These are phyloP conservation scores for Hypocreales sp. DNA, from an alignment of 2,329 filamentous ascomycete species.

Conservation along the genomic window DNA sequence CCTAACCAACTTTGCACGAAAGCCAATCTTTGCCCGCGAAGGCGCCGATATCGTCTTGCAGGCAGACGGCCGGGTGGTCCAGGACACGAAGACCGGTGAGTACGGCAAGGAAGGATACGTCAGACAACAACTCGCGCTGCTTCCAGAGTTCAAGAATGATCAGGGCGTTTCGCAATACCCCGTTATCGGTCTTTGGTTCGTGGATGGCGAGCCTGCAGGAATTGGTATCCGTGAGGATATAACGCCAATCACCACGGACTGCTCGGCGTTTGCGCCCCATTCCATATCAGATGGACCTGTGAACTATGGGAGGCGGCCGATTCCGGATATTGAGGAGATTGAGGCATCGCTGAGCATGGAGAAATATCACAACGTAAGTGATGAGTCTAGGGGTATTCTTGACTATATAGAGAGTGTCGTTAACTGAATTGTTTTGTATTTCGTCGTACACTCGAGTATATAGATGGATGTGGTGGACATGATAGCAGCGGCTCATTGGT, in stretches of 20 bases:
- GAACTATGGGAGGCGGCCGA: background rate
- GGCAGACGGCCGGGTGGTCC: background rate
- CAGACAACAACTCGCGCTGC: slow-evolving; percentile 1
- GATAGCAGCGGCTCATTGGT: no score
- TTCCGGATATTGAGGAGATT: slow-evolving; percentile 1
- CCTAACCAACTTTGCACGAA: slow-evolving; percentile 2
- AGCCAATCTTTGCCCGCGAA: slow-evolving; percentile 3
- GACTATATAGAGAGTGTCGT: background rate
- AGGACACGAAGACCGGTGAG: background rate
- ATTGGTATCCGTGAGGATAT: slow-evolving; percentile 2
- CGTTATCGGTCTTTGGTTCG: slow-evolving; percentile 2
- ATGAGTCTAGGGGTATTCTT: background rate
- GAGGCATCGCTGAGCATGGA: slow-evolving; percentile 1
- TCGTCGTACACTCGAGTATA: no score
- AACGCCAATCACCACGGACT: slow-evolving; percentile 1
- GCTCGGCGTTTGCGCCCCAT: slow-evolving; percentile 1
- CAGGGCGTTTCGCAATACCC: background rate
- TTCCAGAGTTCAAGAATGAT: background rate
- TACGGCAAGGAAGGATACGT: slow-evolving; percentile 3
- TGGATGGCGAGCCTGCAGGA: slow-evolving; percentile 1
- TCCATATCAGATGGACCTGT: slow-evolving; percentile 3
- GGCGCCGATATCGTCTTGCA: background rate
- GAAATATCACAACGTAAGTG: background rate
- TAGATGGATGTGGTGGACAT: no score
- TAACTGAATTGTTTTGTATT: no score